Base-by-base conservation (phyloP, 192 early-diverging fungal genomes). In the Backusella macrospora region DNA sequence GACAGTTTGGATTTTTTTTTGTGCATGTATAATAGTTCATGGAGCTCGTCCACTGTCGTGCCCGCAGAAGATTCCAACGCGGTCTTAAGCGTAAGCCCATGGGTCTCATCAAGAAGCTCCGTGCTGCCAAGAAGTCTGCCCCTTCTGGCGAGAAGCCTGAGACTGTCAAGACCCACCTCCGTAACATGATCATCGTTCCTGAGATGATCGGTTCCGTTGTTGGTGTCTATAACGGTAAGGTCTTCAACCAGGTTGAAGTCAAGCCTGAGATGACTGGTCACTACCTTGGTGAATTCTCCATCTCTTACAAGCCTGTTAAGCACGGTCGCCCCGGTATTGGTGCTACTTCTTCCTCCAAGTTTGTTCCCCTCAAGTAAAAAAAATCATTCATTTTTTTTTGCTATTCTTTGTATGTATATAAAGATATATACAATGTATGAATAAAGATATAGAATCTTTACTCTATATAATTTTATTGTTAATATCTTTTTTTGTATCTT, bases 281-380 rank as follows among this genome's bases (percentile, higher is more conserved):
- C 76, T 77, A 77, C 66, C 71, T 77, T 40, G 76, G 71, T 40
- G 76, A 77, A 45, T 77, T 77, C 76, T 77, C 76, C 76, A 95
- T 99, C 83, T 85, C 96, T 77, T 99, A 99, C 92, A 99, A 99
- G 92, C 96, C 96, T 71, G 97, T 99, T 83, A 94, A 91, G 85
- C 97, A 99, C 94, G 97, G 97, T 93, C 94, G 96, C 82, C 95
- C 97, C 74, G 97, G 97, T 94, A 96, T 96, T 82, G 97, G 97
- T 95, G 96, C 95, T 81, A 96, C 97, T 81, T 91, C 96, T 90
- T 95, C 94, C 79, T 96, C 95, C 78, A 92, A 95, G 86, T 97
- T 95, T 84, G 90, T 94, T 84, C 92, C 92, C 74, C 89, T 94
- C 84, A 92, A 92, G 87, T 94, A 92, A 91, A 86, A 26, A 26